These are phyloP conservation scores for Neurospora sp. DNA, from an alignment of 495 filamentous ascomycete genomes.

Conservation along the genomic window DNA sequence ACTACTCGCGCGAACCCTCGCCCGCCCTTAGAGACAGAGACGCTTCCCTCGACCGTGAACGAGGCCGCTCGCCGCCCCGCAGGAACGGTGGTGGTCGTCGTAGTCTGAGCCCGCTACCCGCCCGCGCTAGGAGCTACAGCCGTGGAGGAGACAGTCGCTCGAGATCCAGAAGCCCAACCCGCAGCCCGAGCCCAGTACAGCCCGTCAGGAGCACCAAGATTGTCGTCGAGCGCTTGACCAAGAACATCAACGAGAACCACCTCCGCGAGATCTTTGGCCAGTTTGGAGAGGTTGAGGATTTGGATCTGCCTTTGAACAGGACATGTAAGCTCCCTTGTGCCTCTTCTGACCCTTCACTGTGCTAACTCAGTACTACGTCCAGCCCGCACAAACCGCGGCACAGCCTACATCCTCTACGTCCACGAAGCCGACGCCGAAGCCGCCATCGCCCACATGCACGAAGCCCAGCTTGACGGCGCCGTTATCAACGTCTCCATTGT, in stretches of 20 bases:
- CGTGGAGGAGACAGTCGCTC: slow-evolving; percentile 15
- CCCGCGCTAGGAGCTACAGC: slow-evolving; percentile 19
- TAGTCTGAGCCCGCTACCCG: slow-evolving; percentile 5
- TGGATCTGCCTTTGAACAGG: slow-evolving; percentile 84
- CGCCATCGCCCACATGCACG: slow-evolving; percentile 96
- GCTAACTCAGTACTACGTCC: slow-evolving; percentile 7
- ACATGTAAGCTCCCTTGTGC: slow-evolving; percentile 50
- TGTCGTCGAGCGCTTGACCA: slow-evolving; percentile 91
- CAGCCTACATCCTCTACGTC: slow-evolving; percentile 84
- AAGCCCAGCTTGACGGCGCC: slow-evolving; percentile 86
- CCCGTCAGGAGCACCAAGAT: slow-evolving; percentile 44
- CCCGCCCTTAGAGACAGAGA: slow-evolving; percentile 3
- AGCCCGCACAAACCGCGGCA: slow-evolving; percentile 88
- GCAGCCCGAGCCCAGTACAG: slow-evolving; percentile 10
- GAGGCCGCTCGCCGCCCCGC: slow-evolving; percentile 14
- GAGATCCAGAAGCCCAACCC: slow-evolving; percentile 25
- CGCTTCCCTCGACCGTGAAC: slow-evolving; percentile 4
- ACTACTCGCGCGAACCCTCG: slow-evolving; percentile 12
- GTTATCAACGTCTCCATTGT: slow-evolving; percentile 89
- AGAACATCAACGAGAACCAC: slow-evolving; percentile 84
- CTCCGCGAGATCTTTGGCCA: slow-evolving; percentile 84
- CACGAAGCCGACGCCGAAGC: slow-evolving; percentile 70
- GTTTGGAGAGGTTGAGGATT: slow-evolving; percentile 74
- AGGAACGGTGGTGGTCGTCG: slow-evolving; percentile 21
- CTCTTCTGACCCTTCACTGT: background rate